Evolutionary conservation across 768 basidiomycete species (phyloP).

Genomic region (Boletus speciosus): DNA sequence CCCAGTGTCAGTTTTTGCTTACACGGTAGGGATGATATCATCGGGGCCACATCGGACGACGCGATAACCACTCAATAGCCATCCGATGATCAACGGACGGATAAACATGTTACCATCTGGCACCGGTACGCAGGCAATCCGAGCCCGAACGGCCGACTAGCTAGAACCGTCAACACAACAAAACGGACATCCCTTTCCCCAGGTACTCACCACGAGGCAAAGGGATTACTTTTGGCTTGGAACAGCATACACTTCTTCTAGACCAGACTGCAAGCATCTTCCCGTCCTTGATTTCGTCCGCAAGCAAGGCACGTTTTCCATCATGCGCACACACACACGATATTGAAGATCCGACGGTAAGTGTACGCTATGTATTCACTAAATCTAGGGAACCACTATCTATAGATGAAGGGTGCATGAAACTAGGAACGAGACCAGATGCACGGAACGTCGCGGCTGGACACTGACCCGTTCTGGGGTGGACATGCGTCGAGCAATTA

Average conservation of each 20-base stretch:
- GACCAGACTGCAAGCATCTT: neutral
- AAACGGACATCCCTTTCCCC: neutral
- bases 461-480: neutral
- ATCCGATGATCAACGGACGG: neutral
- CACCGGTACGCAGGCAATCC: neutral
- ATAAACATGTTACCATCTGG: neutral
- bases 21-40: slow-evolving; percentile 1
- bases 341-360: neutral
- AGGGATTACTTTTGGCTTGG: neutral
- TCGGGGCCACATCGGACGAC: slow-evolving; percentile 6
- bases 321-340: neutral
- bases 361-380: neutral
- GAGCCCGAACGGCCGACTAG: neutral
- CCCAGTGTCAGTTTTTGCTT: no score
- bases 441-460: neutral
- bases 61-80: no score
- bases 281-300: neutral
- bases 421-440: neutral
- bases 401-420: neutral
- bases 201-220: neutral
- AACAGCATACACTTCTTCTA: neutral
- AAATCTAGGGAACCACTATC: neutral
- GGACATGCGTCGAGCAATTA: neutral
- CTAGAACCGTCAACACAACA: neutral
- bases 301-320: neutral